phyloP scores from a whole-genome alignment of 2,329 filamentous ascomycete species.

The Aspergillus quadricinctus region DNA sequence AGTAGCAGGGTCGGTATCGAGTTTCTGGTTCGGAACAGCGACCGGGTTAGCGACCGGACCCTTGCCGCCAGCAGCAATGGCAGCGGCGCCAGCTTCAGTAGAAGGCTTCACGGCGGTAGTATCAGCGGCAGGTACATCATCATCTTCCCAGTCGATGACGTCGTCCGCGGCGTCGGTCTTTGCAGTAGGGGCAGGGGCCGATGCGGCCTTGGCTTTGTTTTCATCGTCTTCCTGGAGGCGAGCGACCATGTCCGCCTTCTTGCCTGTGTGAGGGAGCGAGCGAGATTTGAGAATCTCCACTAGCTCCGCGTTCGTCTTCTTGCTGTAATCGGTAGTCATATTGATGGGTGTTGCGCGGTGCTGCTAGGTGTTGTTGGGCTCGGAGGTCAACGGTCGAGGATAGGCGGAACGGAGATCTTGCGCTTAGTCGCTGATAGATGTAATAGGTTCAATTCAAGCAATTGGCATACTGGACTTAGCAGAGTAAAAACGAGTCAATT shows the following conservation, averaged over 20 bases:
- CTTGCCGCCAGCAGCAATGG: conserved; percentile 37
- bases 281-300: conserved; percentile 48
- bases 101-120: conserved; percentile 23
- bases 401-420: not conserved
- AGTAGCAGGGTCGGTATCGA: conserved; percentile 34
- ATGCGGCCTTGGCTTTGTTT: conserved; percentile 16
- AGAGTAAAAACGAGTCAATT: not conserved
- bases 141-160: conserved; percentile 45
- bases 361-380: not conserved
- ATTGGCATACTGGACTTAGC: not conserved
- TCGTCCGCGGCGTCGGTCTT: conserved; percentile 35
- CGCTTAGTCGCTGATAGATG: not conserved
- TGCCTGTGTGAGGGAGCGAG: conserved; percentile 45
- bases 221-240: conserved; percentile 44
- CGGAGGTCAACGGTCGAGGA: not conserved
- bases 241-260: conserved; percentile 48
- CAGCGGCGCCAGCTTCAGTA: conserved; percentile 28
- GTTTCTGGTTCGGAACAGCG: conserved; percentile 37
- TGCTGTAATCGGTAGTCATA: conserved; percentile 45
- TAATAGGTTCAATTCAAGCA: not conserved
- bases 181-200: conserved; percentile 14
- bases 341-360: conserved; percentile 7
- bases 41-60: conserved; percentile 36
- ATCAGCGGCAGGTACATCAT: conserved; percentile 30
- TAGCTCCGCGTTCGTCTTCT: conserved; percentile 48